Evolutionary conservation across 1,284 basidiomycete genomes (phyloP), one percentile per base, ranked within the genome.

Genomic region (Naganishia albida): DNA sequence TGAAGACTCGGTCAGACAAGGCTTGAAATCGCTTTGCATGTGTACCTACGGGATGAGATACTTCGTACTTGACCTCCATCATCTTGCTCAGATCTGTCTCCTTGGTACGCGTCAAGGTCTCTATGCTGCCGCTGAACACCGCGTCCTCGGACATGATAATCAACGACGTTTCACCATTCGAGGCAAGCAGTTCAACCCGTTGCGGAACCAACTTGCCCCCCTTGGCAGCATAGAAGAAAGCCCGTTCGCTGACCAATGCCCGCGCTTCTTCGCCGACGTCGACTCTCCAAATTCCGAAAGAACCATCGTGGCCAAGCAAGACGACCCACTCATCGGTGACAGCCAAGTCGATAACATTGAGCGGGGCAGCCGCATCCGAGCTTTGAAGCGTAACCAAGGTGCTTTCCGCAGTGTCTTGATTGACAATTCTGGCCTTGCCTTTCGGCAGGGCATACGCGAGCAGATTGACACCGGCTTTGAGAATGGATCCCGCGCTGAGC

Each of bases 321-420:
- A 56, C 64, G 3, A 62, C 55, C 49, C 50, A 53, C 38, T 56
- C 42, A 39, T 65, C 64, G n/a, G 48, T 53, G 13, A 65, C 42
- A 15, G 49, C 64, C 8, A 65, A 25, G 40, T 62, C 57, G 1
- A 62, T 30, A 26, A 65, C 44, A 7, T 30, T 48, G 20, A 50
- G 28, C 44, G 44, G 28, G 12, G 26, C 23, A 25, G 44, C n/a
- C 3, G 38, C 26, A 2, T 42, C 34, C 16, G 44, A 23, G 30
- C 10, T 26, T 15, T 48, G 38, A 16, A 65, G 23, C n/a, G 54
- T 42, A 13, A 65, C 40, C 7, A 65, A 39, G 4, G 57, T 40
- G 28, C 51, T 65, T 12, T 20, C 43, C 10, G 56, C 64, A 2
- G 40, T 53, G 25, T 55, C 53, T 42, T 52, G 49, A 23, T 65